phyloP scores from a whole-genome alignment of 345 rosid species.

The Psidium friedrichsthalianum region DNA sequence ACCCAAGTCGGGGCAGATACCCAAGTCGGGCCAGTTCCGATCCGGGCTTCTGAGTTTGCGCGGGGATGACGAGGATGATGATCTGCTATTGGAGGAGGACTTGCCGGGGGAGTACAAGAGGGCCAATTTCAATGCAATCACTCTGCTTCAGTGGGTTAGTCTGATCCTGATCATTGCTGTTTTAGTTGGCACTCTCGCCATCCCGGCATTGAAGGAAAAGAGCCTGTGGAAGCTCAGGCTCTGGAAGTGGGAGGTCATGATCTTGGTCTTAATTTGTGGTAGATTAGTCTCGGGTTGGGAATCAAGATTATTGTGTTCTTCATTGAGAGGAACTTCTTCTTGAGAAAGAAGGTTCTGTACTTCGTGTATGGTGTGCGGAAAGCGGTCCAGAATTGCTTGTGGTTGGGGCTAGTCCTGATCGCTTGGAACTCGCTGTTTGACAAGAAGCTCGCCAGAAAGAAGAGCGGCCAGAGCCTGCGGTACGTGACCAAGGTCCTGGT shows the following conservation, averaged over 20 bases:
- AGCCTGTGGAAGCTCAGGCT: constrained; percentile 43
- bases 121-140: constrained; percentile 22
- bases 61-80: constrained; percentile 54
- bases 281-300: constrained; percentile 83
- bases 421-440: constrained; percentile 72
- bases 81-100: constrained; percentile 56
- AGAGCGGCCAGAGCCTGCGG: constrained; percentile 15
- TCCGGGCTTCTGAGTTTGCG: constrained; percentile 33
- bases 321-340: constrained; percentile 64
- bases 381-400: constrained; percentile 78
- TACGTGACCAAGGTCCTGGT: constrained; percentile 55
- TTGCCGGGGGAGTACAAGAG: constrained; percentile 54
- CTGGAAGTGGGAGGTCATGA: constrained; percentile 85
- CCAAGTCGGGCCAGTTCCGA: constrained; percentile 44
- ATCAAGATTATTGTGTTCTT: constrained; percentile 61
- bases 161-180: constrained; percentile 43
- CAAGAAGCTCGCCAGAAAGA: constrained; percentile 31
- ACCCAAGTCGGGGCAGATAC: no score
- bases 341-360: constrained; percentile 65
- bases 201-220: constrained; percentile 16
- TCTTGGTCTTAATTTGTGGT: constrained; percentile 75
- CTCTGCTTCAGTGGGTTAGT: constrained; percentile 59
- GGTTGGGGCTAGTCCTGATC: constrained; percentile 64
- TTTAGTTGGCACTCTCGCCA: constrained; percentile 34
- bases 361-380: constrained; percentile 72